These are phyloP conservation scores for Colletotrichum gloeosporioides DNA, from an alignment of 2,329 filamentous ascomycete species.

Conservation along the genomic window DNA sequence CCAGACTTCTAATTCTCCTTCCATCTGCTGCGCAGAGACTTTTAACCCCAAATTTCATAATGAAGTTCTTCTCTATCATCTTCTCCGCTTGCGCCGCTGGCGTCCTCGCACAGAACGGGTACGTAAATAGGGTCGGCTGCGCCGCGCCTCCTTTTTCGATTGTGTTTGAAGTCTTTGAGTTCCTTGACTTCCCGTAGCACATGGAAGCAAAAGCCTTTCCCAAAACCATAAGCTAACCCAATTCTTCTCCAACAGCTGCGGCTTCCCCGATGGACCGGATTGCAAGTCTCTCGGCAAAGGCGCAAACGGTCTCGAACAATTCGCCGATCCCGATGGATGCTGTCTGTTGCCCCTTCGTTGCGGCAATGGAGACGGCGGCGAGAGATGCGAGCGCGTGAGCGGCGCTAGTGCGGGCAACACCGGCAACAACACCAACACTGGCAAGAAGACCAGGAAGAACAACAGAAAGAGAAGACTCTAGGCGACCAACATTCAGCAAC, in stretches of 20 bases:
- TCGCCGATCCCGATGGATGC: background rate
- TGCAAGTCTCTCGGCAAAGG: conserved; percentile 2
- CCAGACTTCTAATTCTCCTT: background rate
- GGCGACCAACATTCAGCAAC: background rate
- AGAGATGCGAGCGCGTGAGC: conserved; percentile 2
- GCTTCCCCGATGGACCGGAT: background rate
- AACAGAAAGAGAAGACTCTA: background rate
- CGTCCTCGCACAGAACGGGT: background rate
- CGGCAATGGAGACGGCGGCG: background rate
- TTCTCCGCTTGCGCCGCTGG: background rate
- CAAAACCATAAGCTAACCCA: background rate
- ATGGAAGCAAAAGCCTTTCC: background rate
- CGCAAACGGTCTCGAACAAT: background rate
- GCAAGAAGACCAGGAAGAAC: background rate
- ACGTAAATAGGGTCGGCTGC: background rate
- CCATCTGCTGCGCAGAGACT: background rate
- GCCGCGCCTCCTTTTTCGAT: background rate
- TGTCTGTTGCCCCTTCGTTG: background rate
- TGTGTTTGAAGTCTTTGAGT: fast-evolving
- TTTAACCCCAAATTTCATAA: background rate
- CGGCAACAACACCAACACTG: background rate
- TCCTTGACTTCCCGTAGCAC: background rate
- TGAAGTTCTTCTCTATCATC: background rate
- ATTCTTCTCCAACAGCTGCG: background rate
- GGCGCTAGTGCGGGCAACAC: background rate